Evolutionary conservation across 2,329 filamentous ascomycete genomes (phyloP).

Genomic region (Mycocentrospora acerina): DNA sequence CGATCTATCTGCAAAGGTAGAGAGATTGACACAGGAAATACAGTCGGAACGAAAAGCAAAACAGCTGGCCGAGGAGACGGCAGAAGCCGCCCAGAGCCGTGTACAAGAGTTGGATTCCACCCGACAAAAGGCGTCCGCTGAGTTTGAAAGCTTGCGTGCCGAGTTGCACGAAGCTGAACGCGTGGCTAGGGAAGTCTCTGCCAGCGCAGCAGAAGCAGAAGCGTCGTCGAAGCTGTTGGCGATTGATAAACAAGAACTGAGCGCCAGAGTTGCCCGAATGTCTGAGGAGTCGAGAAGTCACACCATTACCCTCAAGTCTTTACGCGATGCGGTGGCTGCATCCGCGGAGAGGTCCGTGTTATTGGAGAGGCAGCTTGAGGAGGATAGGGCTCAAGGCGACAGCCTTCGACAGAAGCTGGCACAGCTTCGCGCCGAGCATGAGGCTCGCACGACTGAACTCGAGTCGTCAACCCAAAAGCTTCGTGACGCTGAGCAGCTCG

Average conservation of each 20-base stretch:
- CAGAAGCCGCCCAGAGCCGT: slow-evolving; percentile 77
- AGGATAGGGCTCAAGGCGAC: slow-evolving; percentile 77
- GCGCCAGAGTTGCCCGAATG: slow-evolving; percentile 66
- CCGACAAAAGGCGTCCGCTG: slow-evolving; percentile 78
- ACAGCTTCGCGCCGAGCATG: slow-evolving; percentile 79
- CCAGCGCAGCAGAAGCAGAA: slow-evolving; percentile 74
- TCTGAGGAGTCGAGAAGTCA: slow-evolving; percentile 69
- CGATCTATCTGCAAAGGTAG: slow-evolving; percentile 76
- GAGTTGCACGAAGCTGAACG: slow-evolving; percentile 81
- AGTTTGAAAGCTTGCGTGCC: slow-evolving; percentile 81
- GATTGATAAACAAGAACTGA: slow-evolving; percentile 82
- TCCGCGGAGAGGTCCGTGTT: slow-evolving; percentile 75
- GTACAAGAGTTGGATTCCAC: slow-evolving; percentile 81
- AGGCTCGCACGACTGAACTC: slow-evolving; percentile 75
- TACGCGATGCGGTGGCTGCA: slow-evolving; percentile 75
- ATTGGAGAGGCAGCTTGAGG: slow-evolving; percentile 78
- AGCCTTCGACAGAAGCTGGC: slow-evolving; percentile 73
- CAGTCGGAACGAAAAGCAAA: slow-evolving; percentile 79
- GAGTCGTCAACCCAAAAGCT: slow-evolving; percentile 72
- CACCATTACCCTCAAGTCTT: slow-evolving; percentile 68
- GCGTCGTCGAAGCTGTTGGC: slow-evolving; percentile 73
- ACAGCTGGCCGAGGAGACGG: slow-evolving; percentile 84
- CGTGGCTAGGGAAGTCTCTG: slow-evolving; percentile 76
- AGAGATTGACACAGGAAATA: slow-evolving; percentile 68
- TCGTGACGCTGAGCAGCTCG: slow-evolving; percentile 82